Percentiles rank a stretch among this genome's conserved stretches.
These are phyloP conservation scores for Elsinoe australis DNA, from an alignment of 2,329 filamentous ascomycete species.

Conservation along the genomic window DNA sequence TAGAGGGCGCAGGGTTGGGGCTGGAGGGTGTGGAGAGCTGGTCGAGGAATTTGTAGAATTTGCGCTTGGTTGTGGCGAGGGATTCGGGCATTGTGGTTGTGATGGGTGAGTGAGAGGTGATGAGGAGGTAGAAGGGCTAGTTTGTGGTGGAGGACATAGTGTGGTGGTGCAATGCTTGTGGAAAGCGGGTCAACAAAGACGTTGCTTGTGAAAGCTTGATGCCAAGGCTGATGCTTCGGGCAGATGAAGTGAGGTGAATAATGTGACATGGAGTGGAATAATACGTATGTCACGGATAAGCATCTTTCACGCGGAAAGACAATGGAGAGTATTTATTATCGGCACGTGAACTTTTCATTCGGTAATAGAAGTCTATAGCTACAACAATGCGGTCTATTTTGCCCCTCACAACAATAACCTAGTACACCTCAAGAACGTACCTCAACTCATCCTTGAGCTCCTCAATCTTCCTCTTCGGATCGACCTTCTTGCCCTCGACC, in stretches of 20 bases:
- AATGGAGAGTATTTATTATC: neutral
- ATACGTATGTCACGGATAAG: no score
- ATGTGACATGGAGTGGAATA: no score
- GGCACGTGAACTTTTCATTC: no score
- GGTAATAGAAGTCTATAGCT: constrained; percentile 9
- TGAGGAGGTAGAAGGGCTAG: neutral
- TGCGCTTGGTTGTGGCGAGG: constrained; percentile 74
- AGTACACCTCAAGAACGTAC: constrained; percentile 97
- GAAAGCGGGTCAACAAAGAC: constrained; percentile 12
- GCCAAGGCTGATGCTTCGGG: constrained; percentile 2
- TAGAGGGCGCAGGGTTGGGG: constrained; percentile 25
- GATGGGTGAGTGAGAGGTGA: neutral
- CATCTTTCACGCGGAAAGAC: no score
- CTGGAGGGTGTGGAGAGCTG: constrained; percentile 34
- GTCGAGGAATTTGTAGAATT: constrained; percentile 70
- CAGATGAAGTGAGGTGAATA: constrained; percentile 7
- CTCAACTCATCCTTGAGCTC: constrained; percentile 88
- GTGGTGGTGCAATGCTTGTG: neutral
- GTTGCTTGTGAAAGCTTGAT: constrained; percentile 7
- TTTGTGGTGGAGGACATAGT: neutral
- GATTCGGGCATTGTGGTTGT: constrained; percentile 32
- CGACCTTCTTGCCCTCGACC: constrained; percentile 67
- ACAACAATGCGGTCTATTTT: neutral
- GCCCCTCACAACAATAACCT: no score
- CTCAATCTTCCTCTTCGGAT: constrained; percentile 86